Evolutionary conservation across 2,329 filamentous ascomycete species (phyloP), one percentile per base, ranked within the genome.

Genomic region (Erysiphe pulchra): DNA sequence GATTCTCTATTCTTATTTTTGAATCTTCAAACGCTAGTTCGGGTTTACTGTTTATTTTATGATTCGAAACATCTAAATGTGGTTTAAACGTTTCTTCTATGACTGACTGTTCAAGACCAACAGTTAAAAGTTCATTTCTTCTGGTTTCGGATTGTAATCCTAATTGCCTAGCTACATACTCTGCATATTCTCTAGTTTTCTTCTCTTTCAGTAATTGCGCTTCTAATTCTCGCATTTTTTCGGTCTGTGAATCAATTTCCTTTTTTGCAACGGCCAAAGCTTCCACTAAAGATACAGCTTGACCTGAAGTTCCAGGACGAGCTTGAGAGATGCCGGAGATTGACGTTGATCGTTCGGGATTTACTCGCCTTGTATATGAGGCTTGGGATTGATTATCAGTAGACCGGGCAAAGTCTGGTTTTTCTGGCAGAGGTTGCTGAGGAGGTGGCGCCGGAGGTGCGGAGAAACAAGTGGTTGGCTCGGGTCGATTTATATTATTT

Each of bases 401-500:
- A 39, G 59, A 62, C 54, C 63, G 68, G 47, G 61, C 66, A 14
- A 70, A 73, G 60, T 92, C 84, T 0, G 87, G 87, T 59, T 94
- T 94, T 58, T 94, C 86, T 1, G 87, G 87, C 6, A 95, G 66
- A 13, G 87, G 87, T 54, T 92, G 86, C 53, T 92, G 85, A 28
- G 87, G 87, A 24, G 87, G 87, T 8, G 87, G 87, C 18, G 86
- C 87, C 4, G 87, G 87, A 44, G 87, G 87, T 47, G 94, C 86
- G 1, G 83, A 90, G 59, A 94, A 95, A 45, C 85, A 73, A 4
- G 81, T 73, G 55, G 90, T 87, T 37, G 77, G 66, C 56, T 93
- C 85, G 17, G 75, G 63, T 52, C 83, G 78, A 42, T 66, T 61
- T 47, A 63, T 60, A 51, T 65, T 63, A 9, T 60, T 60, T 31